These are phyloP conservation scores for Pholiota adiposa DNA, from an alignment of 1,284 basidiomycete species.

Conservation along the genomic window DNA sequence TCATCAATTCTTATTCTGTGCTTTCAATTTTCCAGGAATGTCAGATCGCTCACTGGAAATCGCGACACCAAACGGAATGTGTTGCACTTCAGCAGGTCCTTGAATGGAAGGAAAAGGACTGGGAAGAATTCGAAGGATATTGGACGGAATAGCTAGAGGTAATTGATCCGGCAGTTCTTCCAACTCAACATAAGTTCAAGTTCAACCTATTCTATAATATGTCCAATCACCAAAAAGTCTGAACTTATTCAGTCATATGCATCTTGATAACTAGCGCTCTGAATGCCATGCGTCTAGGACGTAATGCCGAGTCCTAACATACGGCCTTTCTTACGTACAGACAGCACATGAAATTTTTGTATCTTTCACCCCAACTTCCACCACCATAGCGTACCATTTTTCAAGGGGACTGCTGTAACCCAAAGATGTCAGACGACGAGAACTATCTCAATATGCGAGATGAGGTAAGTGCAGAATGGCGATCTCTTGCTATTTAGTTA, in stretches of 20 bases:
- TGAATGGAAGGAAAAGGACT: slow-evolving; percentile 26
- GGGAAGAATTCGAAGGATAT: slow-evolving; percentile 21
- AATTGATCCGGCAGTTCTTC: not conserved
- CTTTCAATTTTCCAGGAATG: slow-evolving; percentile 20
- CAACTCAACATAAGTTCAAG: not conserved
- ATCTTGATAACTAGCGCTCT: no score
- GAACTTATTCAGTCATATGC: no score
- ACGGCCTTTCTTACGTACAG: no score
- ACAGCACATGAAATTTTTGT: no score
- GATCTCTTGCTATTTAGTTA: no score
- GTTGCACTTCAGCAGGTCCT: slow-evolving; percentile 19
- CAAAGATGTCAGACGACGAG: slow-evolving; percentile 1
- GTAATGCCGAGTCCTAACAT: no score
- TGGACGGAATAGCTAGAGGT: slow-evolving; percentile 12
- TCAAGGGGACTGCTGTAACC: no score
- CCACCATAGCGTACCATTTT: no score
- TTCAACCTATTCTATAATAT: no score
- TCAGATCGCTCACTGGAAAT: slow-evolving; percentile 25
- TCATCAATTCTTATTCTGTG: not conserved
- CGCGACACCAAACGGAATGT: slow-evolving; percentile 27
- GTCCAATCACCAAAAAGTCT: no score
- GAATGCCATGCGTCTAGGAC: no score
- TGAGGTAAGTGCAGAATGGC: not conserved
- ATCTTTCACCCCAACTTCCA: no score
- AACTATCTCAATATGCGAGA: slow-evolving; percentile 8